phyloP scores from a whole-genome alignment of 2,329 filamentous ascomycete genomes.

The Botrytis fragariae region DNA sequence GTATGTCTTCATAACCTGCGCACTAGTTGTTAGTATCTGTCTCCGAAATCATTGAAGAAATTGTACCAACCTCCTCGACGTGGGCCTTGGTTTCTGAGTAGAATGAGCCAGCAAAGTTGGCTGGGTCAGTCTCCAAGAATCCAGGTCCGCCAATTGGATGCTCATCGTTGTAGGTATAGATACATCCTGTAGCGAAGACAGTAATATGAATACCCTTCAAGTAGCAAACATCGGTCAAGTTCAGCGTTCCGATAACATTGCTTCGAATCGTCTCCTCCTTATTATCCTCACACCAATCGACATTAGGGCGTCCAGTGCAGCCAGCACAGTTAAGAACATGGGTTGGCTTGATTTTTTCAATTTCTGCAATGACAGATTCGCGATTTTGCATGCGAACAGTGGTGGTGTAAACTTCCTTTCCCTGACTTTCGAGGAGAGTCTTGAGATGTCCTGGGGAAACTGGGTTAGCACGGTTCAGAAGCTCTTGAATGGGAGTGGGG shows the following conservation, averaged over 20 bases:
- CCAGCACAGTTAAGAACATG: slow-evolving; percentile 67
- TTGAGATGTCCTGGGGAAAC: slow-evolving; percentile 51
- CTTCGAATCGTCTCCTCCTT: slow-evolving; percentile 65
- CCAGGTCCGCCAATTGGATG: slow-evolving; percentile 60
- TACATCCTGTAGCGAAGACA: slow-evolving; percentile 66
- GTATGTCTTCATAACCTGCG: slow-evolving; percentile 60
- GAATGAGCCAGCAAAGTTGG: slow-evolving; percentile 67
- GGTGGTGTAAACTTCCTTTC: slow-evolving; percentile 59
- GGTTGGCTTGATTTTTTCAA: slow-evolving; percentile 59
- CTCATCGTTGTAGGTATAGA: slow-evolving; percentile 61
- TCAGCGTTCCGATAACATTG: slow-evolving; percentile 64
- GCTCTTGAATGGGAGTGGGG: slow-evolving; percentile 1
- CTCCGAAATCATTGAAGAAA: neutral
- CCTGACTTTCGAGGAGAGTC: slow-evolving; percentile 53
- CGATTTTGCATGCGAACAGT: slow-evolving; percentile 65
- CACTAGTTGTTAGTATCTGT: slow-evolving; percentile 19
- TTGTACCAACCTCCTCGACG: slow-evolving; percentile 56
- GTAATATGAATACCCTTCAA: slow-evolving; percentile 59
- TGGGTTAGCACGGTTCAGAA: slow-evolving; percentile 16
- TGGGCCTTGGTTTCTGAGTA: slow-evolving; percentile 66
- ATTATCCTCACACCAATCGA: slow-evolving; percentile 71
- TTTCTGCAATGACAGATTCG: slow-evolving; percentile 53
- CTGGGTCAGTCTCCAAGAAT: slow-evolving; percentile 59
- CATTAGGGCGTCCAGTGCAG: slow-evolving; percentile 64
- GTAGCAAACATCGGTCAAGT: slow-evolving; percentile 60